phyloP scores from a whole-genome alignment of 306 rosid species.

The Prunus fruticosa region DNA sequence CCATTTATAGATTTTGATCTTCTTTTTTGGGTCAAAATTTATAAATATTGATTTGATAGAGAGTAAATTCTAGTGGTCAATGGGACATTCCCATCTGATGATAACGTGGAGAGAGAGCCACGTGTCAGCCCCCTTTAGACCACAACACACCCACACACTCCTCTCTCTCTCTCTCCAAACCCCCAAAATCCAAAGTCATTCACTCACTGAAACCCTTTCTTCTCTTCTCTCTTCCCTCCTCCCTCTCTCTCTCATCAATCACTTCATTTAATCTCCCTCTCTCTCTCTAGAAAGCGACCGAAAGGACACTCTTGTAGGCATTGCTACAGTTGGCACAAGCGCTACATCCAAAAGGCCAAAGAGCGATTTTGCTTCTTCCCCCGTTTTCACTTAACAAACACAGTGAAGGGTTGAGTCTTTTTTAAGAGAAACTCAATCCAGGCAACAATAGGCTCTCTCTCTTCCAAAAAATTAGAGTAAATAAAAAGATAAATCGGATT shows the following conservation, averaged over 20 bases:
- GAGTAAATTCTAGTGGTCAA: neutral
- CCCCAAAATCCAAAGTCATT: neutral
- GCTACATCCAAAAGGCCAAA: conserved; percentile 2
- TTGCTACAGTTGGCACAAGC: neutral
- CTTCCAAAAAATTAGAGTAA: neutral
- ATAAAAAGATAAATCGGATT: neutral
- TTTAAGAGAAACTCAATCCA: neutral
- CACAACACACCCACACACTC: neutral
- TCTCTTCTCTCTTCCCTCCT: neutral
- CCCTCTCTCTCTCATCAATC: conserved; percentile 5
- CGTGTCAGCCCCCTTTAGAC: neutral
- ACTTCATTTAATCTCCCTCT: neutral
- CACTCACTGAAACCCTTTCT: neutral
- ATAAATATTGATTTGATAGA: neutral
- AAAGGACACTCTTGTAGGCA: neutral
- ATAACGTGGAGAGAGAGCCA: neutral
- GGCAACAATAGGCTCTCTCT: neutral
- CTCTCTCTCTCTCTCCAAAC: neutral
- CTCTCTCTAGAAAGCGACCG: conserved; percentile 7
- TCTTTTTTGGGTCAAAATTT: neutral
- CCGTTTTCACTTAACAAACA: neutral
- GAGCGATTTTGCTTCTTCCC: neutral
- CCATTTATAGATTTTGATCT: no score
- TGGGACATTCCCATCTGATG: conserved; percentile 7
- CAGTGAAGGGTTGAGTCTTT: neutral